Evolutionary conservation across 1,284 basidiomycete species (phyloP), one percentile per base, ranked within the genome.

Genomic region (Chalciporus sp.): DNA sequence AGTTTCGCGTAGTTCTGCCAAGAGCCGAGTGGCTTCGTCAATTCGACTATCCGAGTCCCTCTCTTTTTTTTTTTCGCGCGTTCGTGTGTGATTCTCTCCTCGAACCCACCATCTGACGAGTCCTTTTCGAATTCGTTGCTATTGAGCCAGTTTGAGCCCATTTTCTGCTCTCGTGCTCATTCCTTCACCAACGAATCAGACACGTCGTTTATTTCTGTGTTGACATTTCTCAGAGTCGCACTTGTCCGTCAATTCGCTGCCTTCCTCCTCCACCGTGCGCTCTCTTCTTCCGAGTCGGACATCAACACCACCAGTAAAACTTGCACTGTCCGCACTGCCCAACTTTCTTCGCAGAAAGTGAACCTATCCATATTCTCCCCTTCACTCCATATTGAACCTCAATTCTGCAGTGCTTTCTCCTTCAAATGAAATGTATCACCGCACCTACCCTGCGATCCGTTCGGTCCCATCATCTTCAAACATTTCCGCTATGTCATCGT

Each of bases 341-440:
- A 17, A 17, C 35, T 37, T 37, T 37, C 7, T 9, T 37, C 35
- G 43, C 48, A n/a, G 26, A 68, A 57, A 69, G 61, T 68, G 60
- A 66, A 56, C 20, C 37, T n/a, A 12, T 46, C 47, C 42, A 4
- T 53, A 42, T 26, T 45, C 14, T n/a, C n/a, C 28, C 23, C 11
- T 7, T 42, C 41, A 16, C 0, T 46, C 29, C 47, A 31, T 55
- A 50, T 59, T 64, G 50, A 68, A 46, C 27, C 43, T 45, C 44
- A 26, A 42, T 52, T 56, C 45, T 35, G 28, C 58, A 72, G 66
- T 72, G 70, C 62, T 68, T 19, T 66, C 67, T 28, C 59, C 62
- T 17, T 65, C 67, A 60, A 59, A 72, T 72, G 70, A 69, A 46
- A 69, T 80, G 60, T 73, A 78, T 59, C 75, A 78, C 57, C 72